Evolutionary conservation across 306 rosid species (phyloP), one percentile per base, ranked within the genome.

Genomic region (Arachis stenosperma): DNA sequence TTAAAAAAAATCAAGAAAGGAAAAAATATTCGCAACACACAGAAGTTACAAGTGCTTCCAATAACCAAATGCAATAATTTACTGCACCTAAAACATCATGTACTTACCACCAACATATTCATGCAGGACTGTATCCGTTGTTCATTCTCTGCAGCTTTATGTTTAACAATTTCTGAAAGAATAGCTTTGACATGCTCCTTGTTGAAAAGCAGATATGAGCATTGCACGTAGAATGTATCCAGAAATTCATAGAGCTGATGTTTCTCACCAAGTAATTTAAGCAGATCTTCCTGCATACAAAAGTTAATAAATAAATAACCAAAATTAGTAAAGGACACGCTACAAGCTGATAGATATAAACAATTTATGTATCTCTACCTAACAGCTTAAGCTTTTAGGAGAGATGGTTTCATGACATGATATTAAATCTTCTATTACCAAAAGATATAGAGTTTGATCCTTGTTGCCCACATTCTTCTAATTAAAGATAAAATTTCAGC

Each of bases 121-220:
- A 89, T 90, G 82, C 92, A 88, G 65, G 95, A 88, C 61, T 73
- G 78, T 48, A 71, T 60, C 66, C 65, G 86, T 66, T 70, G 85
- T 27, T 79, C 78, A 83, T 84, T 84, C 59, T 86, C 89, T 22
- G 88, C 56, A 58, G 90, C 83, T 78, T 88, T 94, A 44, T 80
- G 85, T 33, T 59, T 67, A 69, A 70, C 51, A 65, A 75, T 81
- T 83, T 91, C 95, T 79, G 84, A 79, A 81, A 91, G 87, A 86
- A 90, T 67, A 65, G 82, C 93, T 79, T 87, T 87, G 67, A 88
- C 91, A 47, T 94, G 96, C 83, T 94, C 99, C 92, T 91, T 94
- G 87, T 90, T 87, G 93, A 94, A 94, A 72, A 94, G 91, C 63
- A 87, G 83, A 85, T 89, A 87, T 68, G 98, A 87, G 69, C 95